Evolutionary conservation across 2,329 filamentous ascomycete genomes (phyloP).

Genomic region (Xylaria sp.): DNA sequence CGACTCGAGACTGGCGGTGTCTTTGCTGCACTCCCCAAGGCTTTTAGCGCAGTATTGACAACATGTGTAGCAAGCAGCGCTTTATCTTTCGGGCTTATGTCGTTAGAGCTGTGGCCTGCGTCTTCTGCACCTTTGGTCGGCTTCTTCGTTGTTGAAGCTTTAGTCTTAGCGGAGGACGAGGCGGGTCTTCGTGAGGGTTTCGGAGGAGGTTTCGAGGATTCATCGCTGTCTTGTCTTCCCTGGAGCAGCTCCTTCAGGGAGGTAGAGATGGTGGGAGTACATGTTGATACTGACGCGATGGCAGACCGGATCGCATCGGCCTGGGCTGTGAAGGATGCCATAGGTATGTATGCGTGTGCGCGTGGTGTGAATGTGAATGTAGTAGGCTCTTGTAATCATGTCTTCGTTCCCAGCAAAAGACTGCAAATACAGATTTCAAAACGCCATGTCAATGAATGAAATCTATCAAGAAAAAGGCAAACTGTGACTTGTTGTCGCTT

Average conservation of each 20-base stretch:
- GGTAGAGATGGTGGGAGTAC: slow-evolving; percentile 62
- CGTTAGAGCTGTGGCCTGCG: slow-evolving; percentile 50
- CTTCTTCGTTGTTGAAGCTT: slow-evolving; percentile 34
- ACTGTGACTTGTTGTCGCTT: slow-evolving; percentile 30
- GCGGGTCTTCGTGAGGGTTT: slow-evolving; percentile 49
- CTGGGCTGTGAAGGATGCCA: slow-evolving; percentile 59
- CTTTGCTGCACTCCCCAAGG: slow-evolving; percentile 74
- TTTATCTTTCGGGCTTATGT: slow-evolving; percentile 68
- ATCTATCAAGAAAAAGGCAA: slow-evolving; percentile 33
- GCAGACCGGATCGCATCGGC: slow-evolving; percentile 65
- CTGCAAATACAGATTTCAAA: slow-evolving; percentile 41
- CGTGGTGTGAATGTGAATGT: slow-evolving; percentile 12
- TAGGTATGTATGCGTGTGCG: slow-evolving; percentile 39
- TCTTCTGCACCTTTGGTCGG: slow-evolving; percentile 26
- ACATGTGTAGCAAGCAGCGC: slow-evolving; percentile 77
- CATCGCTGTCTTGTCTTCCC: slow-evolving; percentile 44
- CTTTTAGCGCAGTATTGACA: slow-evolving; percentile 76
- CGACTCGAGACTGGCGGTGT: slow-evolving; percentile 50
- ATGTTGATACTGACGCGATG: slow-evolving; percentile 63
- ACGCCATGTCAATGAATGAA: slow-evolving; percentile 39
- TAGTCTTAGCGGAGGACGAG: slow-evolving; percentile 41
- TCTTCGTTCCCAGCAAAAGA: slow-evolving; percentile 42
- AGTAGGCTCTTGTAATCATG: slow-evolving; percentile 46
- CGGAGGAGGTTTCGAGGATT: slow-evolving; percentile 46
- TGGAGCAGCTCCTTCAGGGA: slow-evolving; percentile 60